Evolutionary conservation across 2,329 filamentous ascomycete genomes (phyloP), one percentile per base, ranked within the genome.

Genomic region (Arthrobotrys conoides): DNA sequence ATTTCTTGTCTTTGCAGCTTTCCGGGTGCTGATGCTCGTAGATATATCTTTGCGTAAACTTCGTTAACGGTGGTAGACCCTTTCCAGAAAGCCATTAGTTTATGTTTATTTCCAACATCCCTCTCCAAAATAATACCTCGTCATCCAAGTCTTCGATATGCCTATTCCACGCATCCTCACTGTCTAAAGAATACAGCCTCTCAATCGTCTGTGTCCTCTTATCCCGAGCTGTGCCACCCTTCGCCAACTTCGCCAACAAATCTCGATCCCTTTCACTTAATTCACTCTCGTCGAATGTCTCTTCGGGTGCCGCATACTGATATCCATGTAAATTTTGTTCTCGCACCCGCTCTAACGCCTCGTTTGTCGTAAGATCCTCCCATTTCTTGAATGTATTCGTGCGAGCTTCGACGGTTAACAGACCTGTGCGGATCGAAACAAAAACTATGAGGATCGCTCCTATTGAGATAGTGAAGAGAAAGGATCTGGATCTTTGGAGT

Each of bases 61-160:
- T 82, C 18, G 81, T 81, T 20, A 82, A 77, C 33, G 78, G 68
- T 18, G 80, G 76, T 22, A 81, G 59, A n/a, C 77, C 78, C 80
- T 81, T 46, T n/a, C 8, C 2, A 24, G 22, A 51, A 55, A 27
- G 5, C 16, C 24, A n/a, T 46, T 46, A 46, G 44, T 10, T 12
- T 20, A 6, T 16, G 8, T 20, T 6, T 6, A 3, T 46, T 20
- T 46, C 9, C 10, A 3, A 5, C n/a, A 46, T 36, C 9, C 41
- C 8, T 48, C 20, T 49, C 18, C 51, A 3, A 46, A 20, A 22
- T 18, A 49, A n/a, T 77, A 77, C 73, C 38, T 78, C 75, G 36
- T 78, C 75, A 9, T 78, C 75, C 18, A 78, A 48, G 14, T 59
- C 75, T 22, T 72, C 68, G 5, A 78, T n/a, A 65, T 78, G 75